These are phyloP conservation scores for Neofusicoccum sp. DNA, from an alignment of 2,329 filamentous ascomycete genomes.

Conservation along the genomic window DNA sequence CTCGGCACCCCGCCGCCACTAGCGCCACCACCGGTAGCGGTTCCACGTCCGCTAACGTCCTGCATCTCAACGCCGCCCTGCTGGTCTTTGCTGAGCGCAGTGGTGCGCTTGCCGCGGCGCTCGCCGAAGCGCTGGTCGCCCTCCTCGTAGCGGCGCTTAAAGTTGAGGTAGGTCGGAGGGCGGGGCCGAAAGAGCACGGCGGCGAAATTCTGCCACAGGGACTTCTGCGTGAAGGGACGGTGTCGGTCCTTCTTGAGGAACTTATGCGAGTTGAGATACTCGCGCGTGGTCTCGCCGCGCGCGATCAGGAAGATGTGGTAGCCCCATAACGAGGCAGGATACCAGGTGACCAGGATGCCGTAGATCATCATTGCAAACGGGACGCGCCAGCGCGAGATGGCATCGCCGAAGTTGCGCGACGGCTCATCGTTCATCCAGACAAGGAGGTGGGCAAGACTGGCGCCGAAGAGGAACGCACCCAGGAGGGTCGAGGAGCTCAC, in stretches of 20 bases:
- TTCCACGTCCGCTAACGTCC: conserved; percentile 30
- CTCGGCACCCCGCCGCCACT: background rate
- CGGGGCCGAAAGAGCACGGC: conserved; percentile 81
- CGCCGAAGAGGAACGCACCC: conserved; percentile 72
- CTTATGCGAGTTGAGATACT: conserved; percentile 95
- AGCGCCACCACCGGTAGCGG: background rate
- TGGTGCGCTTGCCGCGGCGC: conserved; percentile 55
- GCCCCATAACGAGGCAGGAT: conserved; percentile 78
- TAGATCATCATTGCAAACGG: conserved; percentile 90
- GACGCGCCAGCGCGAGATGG: conserved; percentile 72
- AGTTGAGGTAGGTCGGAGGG: conserved; percentile 84
- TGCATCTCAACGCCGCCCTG: conserved; percentile 73
- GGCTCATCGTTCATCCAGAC: conserved; percentile 67
- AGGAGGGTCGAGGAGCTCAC: conserved; percentile 78
- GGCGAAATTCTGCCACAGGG: conserved; percentile 74
- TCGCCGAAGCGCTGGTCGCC: conserved; percentile 84
- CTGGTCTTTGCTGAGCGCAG: conserved; percentile 54
- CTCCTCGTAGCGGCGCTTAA: conserved; percentile 74
- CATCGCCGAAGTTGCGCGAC: conserved; percentile 65
- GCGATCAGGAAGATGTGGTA: conserved; percentile 93
- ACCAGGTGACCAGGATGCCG: conserved; percentile 71
- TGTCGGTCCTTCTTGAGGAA: conserved; percentile 91
- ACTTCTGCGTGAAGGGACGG: conserved; percentile 82
- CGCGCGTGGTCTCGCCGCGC: conserved; percentile 90
- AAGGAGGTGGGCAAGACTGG: conserved; percentile 79